phyloP scores from a whole-genome alignment of 352 stramenopile species.

The Phytopythium vexans region DNA sequence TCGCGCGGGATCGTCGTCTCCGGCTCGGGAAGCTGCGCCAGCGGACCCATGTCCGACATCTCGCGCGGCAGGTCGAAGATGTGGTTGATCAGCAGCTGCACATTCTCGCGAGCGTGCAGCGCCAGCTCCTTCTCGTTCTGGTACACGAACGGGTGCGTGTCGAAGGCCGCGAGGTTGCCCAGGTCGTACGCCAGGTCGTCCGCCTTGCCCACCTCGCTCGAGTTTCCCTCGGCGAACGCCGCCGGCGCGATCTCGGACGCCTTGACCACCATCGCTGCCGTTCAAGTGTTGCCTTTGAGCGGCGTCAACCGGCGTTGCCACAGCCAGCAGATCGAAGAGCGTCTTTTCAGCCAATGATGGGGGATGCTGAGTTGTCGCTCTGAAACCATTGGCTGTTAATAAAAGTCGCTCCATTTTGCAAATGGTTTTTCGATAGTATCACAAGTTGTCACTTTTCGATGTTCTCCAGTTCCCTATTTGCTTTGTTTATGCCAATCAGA shows the following conservation, averaged over 20 bases:
- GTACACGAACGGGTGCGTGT: conserved; percentile 85
- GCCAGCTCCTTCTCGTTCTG: conserved; percentile 88
- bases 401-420: too few species aligned
- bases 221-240: conserved; percentile 57
- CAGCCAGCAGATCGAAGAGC: too few species aligned
- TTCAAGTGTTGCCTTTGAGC: not conserved
- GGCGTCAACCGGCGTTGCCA: too few species aligned
- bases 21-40: conserved; percentile 77
- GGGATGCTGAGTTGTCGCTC: too few species aligned
- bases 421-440: too few species aligned
- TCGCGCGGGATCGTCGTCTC: conserved; percentile 78
- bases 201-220: conserved; percentile 69
- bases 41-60: conserved; percentile 90
- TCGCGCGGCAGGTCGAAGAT: conserved; percentile 91
- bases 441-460: too few species aligned
- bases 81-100: conserved; percentile 92
- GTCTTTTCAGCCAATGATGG: too few species aligned
- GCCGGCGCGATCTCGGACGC: conserved; percentile 79
- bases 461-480: too few species aligned
- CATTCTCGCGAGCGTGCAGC: conserved; percentile 88
- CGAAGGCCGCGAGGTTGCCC: conserved; percentile 85
- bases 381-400: too few species aligned
- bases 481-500: too few species aligned
- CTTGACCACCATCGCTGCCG: conserved; percentile 55
- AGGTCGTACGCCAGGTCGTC: conserved; percentile 89